phyloP scores from a whole-genome alignment of 257 asterid genomes.

The Handroanthus guayacan region DNA sequence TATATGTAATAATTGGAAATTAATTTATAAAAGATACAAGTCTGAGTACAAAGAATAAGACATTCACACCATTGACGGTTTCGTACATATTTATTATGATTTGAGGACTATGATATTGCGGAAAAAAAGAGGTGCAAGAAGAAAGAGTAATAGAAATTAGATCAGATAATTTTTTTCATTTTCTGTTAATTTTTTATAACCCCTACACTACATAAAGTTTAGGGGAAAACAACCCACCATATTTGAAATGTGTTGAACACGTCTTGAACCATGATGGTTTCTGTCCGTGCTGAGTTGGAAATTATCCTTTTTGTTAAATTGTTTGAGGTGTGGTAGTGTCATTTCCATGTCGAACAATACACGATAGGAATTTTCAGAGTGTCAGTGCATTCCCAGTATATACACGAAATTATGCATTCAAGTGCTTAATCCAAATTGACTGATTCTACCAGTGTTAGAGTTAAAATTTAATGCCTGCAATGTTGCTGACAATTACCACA shows the following conservation, averaged over 20 bases:
- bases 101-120: neutral
- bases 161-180: too few relatives aligned
- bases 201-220: too few relatives aligned
- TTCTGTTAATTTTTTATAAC: too few relatives aligned
- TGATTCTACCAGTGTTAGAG: slow-evolving; percentile 14
- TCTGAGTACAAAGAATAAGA: neutral
- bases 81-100: neutral
- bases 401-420: slow-evolving; percentile 2
- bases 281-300: neutral
- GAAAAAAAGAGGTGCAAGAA: neutral
- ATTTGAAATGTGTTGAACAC: too few relatives aligned
- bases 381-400: neutral
- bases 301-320: neutral
- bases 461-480: neutral
- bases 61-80: neutral
- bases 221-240: too few relatives aligned
- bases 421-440: slow-evolving; percentile 19
- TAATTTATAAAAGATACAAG: neutral
- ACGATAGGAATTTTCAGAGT: neutral
- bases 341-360: neutral
- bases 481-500: neutral
- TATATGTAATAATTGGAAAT: neutral
- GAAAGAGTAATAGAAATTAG: too few relatives aligned
- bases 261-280: neutral
- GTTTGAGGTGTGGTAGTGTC: neutral